These are phyloP conservation scores for Diutina pseudorugosa DNA, from an alignment of 1,139 yeast genomes.

Conservation along the genomic window DNA sequence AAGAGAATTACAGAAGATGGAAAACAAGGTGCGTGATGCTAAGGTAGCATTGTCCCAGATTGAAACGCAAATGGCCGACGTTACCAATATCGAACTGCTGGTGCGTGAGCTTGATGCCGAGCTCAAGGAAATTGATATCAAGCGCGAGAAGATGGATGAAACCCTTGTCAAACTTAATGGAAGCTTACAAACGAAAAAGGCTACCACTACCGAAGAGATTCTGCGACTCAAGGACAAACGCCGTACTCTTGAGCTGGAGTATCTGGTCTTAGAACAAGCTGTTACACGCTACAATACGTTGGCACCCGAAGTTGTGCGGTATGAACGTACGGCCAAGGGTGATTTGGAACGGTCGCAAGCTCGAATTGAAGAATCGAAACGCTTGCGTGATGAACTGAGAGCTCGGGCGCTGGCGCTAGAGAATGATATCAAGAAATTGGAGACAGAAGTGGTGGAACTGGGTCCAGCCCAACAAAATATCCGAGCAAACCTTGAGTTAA, in stretches of 20 bases:
- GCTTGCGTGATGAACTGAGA: not conserved
- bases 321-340: constrained; percentile 19
- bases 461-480: constrained; percentile 25
- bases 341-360: constrained; percentile 39
- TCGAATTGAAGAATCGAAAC: constrained; percentile 30
- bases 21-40: not conserved
- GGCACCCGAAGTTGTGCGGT: not conserved
- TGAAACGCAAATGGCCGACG: not conserved
- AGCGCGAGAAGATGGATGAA: constrained; percentile 4
- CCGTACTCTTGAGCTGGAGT: not conserved
- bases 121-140: constrained; percentile 21
- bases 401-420: constrained; percentile 4
- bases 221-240: not conserved
- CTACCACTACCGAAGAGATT: not conserved
- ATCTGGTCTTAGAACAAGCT: not conserved
- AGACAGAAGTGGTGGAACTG: constrained; percentile 22
- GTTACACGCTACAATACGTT: not conserved
- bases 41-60: not conserved
- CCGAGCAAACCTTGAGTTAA: constrained; percentile 27
- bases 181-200: not conserved
- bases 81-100: not conserved
- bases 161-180: not conserved
- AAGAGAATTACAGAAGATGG: not conserved
- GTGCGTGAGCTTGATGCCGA: constrained; percentile 15
- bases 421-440: constrained; percentile 13